These are phyloP conservation scores for Selaginella moellendorffii DNA, from an alignment of 75 land plant genomes.

Conservation along the genomic window DNA sequence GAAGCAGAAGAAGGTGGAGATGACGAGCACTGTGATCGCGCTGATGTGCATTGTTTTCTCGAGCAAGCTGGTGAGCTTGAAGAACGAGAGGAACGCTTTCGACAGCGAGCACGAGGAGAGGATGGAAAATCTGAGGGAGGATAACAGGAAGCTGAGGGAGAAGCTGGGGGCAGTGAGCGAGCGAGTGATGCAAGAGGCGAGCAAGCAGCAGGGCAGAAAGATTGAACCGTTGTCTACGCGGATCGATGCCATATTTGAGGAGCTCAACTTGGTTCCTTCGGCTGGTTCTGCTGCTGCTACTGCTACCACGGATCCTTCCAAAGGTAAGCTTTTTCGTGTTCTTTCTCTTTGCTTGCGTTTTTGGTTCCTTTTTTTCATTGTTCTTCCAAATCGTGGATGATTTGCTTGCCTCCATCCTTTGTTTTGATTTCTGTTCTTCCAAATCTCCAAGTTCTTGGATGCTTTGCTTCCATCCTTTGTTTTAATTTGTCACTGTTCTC, in stretches of 20 bases:
- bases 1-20: neutral
- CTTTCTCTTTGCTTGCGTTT: neutral
- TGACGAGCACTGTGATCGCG: neutral
- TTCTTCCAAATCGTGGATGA: too few relatives aligned
- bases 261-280: neutral
- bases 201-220: neutral
- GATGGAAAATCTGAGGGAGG: neutral
- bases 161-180: neutral
- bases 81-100: neutral
- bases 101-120: neutral
- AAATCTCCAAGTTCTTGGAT: too few relatives aligned
- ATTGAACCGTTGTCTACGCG: neutral
- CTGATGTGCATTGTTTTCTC: neutral
- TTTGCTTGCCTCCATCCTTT: neutral
- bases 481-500: neutral
- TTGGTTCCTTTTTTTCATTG: neutral
- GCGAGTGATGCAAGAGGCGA: neutral
- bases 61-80: neutral
- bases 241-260: neutral
- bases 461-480: neutral
- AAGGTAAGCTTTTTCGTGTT: neutral
- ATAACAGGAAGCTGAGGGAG: neutral
- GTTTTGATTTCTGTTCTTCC: neutral
- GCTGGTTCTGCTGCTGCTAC: too few relatives aligned
- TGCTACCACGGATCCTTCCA: neutral